Conservation (phyloP, 148 eudicot genomes). For the Selenicereus undatus region DNA sequence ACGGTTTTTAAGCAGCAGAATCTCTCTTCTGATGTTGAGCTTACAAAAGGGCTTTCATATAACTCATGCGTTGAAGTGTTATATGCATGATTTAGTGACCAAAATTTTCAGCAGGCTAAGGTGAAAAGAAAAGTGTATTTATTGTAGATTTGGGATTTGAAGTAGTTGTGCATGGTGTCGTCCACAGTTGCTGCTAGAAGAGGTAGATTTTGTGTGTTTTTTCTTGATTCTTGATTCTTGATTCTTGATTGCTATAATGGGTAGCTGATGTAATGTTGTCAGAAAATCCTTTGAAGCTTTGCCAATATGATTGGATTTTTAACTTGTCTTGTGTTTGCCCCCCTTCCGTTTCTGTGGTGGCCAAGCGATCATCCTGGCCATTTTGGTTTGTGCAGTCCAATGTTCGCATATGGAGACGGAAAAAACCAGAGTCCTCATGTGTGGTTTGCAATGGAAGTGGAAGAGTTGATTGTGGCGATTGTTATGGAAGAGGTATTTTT, state of each 20-base stretch:
- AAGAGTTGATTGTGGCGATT: constrained; percentile 61
- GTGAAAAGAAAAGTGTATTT: neutral
- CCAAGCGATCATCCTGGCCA: neutral
- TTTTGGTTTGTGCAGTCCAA: constrained; percentile 51
- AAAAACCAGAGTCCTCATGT: constrained; percentile 61
- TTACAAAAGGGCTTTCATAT: neutral
- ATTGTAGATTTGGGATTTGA: neutral
- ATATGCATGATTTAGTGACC: neutral
- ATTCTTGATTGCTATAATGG: too few species aligned
- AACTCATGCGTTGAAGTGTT: neutral
- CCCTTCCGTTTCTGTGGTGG: neutral
- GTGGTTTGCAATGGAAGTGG: constrained; percentile 71
- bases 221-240: neutral
- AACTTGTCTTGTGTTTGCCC: neutral
- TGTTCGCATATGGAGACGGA: constrained; percentile 47
- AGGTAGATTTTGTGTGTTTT: neutral
- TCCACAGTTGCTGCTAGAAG: neutral
- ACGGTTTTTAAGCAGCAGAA: neutral
- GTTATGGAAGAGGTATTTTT: constrained; percentile 63
- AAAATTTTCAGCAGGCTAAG: neutral
- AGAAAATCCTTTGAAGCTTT: too few species aligned
- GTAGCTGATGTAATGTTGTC: too few species aligned
- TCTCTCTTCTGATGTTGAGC: neutral
- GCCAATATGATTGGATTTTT: too few species aligned
- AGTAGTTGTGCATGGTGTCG: neutral